Percentiles rank a stretch among this genome's conserved stretches.
Conservation (phyloP, 1,284 basidiomycete genomes). For the Phylloporus gajari region DNA sequence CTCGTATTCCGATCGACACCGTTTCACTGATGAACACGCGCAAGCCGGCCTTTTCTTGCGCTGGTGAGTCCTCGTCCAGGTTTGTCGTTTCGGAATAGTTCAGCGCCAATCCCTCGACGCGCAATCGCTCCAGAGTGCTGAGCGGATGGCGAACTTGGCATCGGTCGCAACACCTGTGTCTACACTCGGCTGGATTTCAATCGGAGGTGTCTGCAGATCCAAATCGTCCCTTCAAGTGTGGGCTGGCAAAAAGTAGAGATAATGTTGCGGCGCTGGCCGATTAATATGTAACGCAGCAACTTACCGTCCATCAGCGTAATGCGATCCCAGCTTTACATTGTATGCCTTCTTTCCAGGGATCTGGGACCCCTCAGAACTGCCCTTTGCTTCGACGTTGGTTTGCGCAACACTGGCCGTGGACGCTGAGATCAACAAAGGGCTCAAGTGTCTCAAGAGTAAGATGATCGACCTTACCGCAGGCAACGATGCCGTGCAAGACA, state of each 20-base stretch:
- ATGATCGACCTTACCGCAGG: constrained; percentile 79
- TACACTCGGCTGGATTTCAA: constrained; percentile 56
- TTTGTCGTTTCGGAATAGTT: constrained; percentile 59
- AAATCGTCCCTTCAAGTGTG: constrained; percentile 74
- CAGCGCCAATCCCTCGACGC: constrained; percentile 72
- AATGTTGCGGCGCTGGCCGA: constrained; percentile 87
- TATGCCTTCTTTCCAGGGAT: constrained; percentile 46
- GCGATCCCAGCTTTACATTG: too few species aligned
- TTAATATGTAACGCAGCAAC: constrained; percentile 76
- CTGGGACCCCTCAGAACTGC: constrained; percentile 40
- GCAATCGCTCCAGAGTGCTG: constrained; percentile 83
- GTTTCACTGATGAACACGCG: constrained; percentile 80
- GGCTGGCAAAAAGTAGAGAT: constrained; percentile 94
- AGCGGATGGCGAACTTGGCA: constrained; percentile 86
- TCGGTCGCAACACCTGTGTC: constrained; percentile 69
- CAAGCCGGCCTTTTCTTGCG: constrained; percentile 66
- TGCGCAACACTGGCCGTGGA: constrained; percentile 49
- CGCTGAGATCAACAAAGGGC: constrained; percentile 76
- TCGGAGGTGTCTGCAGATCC: constrained; percentile 81
- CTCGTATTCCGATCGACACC: constrained; percentile 62
- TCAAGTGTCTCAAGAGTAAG: constrained; percentile 73
- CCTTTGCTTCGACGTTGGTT: constrained; percentile 41
- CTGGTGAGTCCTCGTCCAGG: constrained; percentile 66
- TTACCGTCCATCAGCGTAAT: constrained; percentile 86
- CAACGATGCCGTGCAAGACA: constrained; percentile 83